These are phyloP conservation scores for Vaccinium corymbosum DNA, from an alignment of 148 eudicot genomes.

Conservation along the genomic window DNA sequence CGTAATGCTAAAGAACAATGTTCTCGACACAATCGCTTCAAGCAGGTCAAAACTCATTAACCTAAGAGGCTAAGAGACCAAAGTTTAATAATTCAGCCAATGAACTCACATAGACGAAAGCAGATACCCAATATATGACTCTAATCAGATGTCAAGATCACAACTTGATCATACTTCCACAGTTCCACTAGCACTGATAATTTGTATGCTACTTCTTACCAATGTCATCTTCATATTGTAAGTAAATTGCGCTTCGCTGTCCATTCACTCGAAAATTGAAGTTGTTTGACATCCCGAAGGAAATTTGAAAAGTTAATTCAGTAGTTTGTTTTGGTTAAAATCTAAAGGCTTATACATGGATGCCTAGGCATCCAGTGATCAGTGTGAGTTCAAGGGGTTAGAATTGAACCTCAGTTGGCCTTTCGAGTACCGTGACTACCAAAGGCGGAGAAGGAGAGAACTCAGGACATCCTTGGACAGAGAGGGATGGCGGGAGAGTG, in stretches of 20 bases:
- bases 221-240: background rate
- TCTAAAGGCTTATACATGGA: background rate
- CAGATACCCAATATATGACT: background rate
- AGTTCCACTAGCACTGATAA: background rate
- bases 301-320: background rate
- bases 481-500: background rate
- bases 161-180: background rate
- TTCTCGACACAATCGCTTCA: background rate
- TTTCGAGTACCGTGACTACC: background rate
- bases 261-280: background rate
- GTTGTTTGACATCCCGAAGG: background rate
- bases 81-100: background rate
- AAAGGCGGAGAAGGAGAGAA: background rate
- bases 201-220: background rate
- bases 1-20: background rate
- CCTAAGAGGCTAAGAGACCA: background rate
- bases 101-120: background rate
- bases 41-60: background rate
- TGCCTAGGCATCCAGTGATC: background rate
- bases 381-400: background rate
- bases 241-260: background rate
- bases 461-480: background rate
- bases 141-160: background rate
- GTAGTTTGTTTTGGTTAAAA: background rate
- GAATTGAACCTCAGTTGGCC: constrained; percentile 1